A percentile compares a stretch with the other conserved stretches of the same genome.
Evolutionary conservation across 164 flowering plant species (phyloP).

Genomic region (Nelumbo lutea): DNA sequence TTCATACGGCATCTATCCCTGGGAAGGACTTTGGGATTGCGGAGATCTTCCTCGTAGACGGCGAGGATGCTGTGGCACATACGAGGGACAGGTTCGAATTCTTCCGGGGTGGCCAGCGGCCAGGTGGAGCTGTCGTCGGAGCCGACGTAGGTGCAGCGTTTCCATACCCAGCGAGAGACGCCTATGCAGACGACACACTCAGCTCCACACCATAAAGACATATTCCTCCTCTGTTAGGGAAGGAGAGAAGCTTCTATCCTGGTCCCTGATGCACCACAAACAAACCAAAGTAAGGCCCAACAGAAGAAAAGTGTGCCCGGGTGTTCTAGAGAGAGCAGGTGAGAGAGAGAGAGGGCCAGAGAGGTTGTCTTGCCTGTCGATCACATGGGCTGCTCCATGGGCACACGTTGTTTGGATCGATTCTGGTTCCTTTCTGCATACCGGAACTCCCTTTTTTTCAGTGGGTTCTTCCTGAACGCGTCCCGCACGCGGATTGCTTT

Average conservation of each 20-base stretch:
- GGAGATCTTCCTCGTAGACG: conserved; percentile 72
- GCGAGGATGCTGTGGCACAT: conserved; percentile 74
- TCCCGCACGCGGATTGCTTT: too few species aligned
- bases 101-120: conserved; percentile 65
- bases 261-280: not conserved
- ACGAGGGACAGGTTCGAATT: conserved; percentile 74
- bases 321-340: not conserved
- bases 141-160: conserved; percentile 74
- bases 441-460: too few species aligned
- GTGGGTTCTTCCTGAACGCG: too few species aligned
- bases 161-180: conserved; percentile 78
- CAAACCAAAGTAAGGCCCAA: not conserved
- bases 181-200: conserved; percentile 69
- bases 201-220: conserved; percentile 69
- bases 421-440: too few species aligned
- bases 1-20: conserved; percentile 50
- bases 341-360: not conserved
- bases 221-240: conserved; percentile 4
- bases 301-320: not conserved
- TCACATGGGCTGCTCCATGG: not conserved
- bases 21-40: conserved; percentile 47
- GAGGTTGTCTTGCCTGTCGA: not conserved
- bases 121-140: conserved; percentile 70
- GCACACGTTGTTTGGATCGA: not conserved
- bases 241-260: not conserved